Conservation (phyloP, 495 filamentous ascomycete species). For the Elasticomyces elasticus region DNA sequence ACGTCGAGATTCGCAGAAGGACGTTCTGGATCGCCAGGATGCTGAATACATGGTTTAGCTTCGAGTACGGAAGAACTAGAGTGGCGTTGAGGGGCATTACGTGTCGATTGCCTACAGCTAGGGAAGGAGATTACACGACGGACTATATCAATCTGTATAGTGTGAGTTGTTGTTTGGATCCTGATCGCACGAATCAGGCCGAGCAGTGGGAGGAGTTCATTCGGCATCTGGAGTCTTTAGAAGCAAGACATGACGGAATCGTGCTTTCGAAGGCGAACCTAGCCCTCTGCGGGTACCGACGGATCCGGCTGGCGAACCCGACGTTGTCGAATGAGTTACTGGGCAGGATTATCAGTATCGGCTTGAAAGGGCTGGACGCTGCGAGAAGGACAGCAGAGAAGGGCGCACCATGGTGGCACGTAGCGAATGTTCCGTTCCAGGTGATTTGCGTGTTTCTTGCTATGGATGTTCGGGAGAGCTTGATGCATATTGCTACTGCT, state of each 20-base stretch:
- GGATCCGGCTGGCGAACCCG: conserved; percentile 36
- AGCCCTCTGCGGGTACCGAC: conserved; percentile 39
- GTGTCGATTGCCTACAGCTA: conserved; percentile 14
- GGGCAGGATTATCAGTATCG: conserved; percentile 24
- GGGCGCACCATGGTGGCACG: conserved; percentile 43
- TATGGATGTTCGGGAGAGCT: conserved; percentile 38
- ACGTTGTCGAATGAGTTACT: conserved; percentile 25
- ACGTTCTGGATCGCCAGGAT: conserved; percentile 38
- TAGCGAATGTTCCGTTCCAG: conserved; percentile 45
- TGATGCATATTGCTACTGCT: conserved; percentile 38
- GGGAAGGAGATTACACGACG: conserved; percentile 14
- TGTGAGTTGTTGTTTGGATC: conserved; percentile 16
- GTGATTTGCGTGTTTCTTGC: conserved; percentile 42
- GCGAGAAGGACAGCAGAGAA: conserved; percentile 30
- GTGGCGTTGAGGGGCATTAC: conserved; percentile 31
- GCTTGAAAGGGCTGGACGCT: conserved; percentile 20
- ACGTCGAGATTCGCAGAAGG: conserved; percentile 32
- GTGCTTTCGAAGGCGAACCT: conserved; percentile 31
- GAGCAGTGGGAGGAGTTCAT: conserved; percentile 19
- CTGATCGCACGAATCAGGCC: conserved; percentile 8
- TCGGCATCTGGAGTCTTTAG: conserved; percentile 8
- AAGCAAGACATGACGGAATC: conserved; percentile 33
- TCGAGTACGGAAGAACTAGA: conserved; percentile 42
- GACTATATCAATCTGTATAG: conserved; percentile 21
- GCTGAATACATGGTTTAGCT: conserved; percentile 39